phyloP scores from a whole-genome alignment of 495 filamentous ascomycete genomes.

The Ascodesmis nigricans region DNA sequence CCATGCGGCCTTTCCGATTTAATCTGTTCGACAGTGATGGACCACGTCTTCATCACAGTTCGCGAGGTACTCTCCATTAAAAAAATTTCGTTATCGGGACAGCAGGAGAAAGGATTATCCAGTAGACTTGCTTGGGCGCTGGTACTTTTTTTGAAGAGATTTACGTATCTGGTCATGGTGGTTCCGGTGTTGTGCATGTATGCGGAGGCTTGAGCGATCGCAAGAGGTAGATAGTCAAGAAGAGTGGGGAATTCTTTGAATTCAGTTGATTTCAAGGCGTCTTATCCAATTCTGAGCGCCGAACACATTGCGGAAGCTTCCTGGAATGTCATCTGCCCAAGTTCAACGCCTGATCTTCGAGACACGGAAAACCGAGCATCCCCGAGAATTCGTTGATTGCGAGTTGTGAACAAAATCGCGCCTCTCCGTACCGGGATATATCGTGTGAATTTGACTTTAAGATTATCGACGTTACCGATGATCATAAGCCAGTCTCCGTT shows the following conservation, averaged over 20 bases:
- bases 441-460: slow-evolving; percentile 9
- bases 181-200: slow-evolving; percentile 17
- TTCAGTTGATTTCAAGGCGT: not conserved
- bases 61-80: too few species aligned
- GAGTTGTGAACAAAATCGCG: slow-evolving; percentile 5
- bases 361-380: not conserved
- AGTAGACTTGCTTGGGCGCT: not conserved
- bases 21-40: too few species aligned
- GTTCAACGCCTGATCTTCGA: not conserved
- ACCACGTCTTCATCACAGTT: too few species aligned
- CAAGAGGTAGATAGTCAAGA: slow-evolving; percentile 18
- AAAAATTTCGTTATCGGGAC: too few species aligned
- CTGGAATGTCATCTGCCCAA: not conserved
- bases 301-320: too few species aligned
- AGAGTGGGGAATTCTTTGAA: slow-evolving; percentile 9
- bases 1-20: too few species aligned
- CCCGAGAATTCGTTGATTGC: slow-evolving; percentile 3
- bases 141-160: slow-evolving; percentile 1
- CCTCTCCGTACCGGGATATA: slow-evolving; percentile 6
- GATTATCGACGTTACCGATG: slow-evolving; percentile 24
- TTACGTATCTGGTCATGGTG: slow-evolving; percentile 1
- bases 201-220: slow-evolving; percentile 19
- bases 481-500: slow-evolving; percentile 22
- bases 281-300: not conserved
- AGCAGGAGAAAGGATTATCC: not conserved